Evolutionary conservation across 148 eudicot genomes (phyloP), one percentile per base, ranked within the genome.

Genomic region (Mesembryanthemum crystallinum): DNA sequence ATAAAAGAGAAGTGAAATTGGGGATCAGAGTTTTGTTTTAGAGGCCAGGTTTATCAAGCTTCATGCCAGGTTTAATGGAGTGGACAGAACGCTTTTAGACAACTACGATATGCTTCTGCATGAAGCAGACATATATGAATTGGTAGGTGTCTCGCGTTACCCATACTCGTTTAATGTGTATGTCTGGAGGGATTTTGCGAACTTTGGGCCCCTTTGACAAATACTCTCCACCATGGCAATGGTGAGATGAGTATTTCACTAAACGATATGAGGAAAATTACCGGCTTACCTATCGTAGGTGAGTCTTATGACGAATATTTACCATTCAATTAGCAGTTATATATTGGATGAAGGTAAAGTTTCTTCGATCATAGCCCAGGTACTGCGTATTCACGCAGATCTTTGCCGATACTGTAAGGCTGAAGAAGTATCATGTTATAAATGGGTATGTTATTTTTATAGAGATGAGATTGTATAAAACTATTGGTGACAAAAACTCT

Each of bases 171-270:
- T 28, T 13, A 28, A 28, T 6, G 3, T 9, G 9, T 3, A 63
- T 29, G 67, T 63, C 7, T 63, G n/a, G 67, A 63, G 67, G 28
- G 67, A 35, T 29, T 60, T 57, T 57, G 61, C 1, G 61, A 57
- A n/a, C 25, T 57, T 21, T 57, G 61, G 61, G 25, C 27, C 7
- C 25, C 61, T 7, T 63, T 63, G 35, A 11, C 67, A 14, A 63
- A 63, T 18, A 63, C 39, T 29, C 15, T 63, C 28, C 67, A 63
- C 21, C 37, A 63, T 29, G 39, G 67, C 3, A 18, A 7, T 12
- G 39, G 37, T 3, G 67, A 63, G 28, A 29, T 63, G 23, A 5
- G 39, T 13, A 63, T 63, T 63, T 63, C 67, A 7, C 35, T 63
- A 8, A 6, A 63, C 28, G 67, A 63, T 28, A 0, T 63, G 29